These are phyloP conservation scores for Chrysanthemum lavandulifolium DNA, from an alignment of 129 eudicot species.

Conservation along the genomic window DNA sequence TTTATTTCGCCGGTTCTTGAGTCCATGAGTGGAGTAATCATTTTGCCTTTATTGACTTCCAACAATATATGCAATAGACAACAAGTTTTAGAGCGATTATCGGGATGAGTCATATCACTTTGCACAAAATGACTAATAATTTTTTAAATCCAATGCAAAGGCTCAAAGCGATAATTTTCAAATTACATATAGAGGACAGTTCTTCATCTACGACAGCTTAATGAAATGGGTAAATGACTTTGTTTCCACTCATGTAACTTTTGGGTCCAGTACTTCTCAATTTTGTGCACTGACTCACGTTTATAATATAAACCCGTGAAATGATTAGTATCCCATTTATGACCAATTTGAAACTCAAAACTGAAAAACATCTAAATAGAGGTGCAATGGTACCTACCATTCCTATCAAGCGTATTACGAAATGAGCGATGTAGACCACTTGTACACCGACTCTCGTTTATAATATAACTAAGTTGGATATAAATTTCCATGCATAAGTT, in stretches of 20 bases:
- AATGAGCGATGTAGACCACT: neutral
- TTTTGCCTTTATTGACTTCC: neutral
- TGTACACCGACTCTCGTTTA: neutral
- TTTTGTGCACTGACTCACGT: too few species aligned
- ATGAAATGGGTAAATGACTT: conserved; percentile 1
- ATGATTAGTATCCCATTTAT: neutral
- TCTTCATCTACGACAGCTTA: neutral
- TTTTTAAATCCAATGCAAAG: conserved; percentile 17
- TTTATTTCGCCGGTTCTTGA: neutral
- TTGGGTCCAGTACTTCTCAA: conserved; percentile 25
- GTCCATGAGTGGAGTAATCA: neutral
- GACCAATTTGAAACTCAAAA: neutral
- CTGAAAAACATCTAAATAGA: neutral
- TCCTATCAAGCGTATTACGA: neutral
- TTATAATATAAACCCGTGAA: neutral
- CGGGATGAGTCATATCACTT: conserved; percentile 6
- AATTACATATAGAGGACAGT: neutral
- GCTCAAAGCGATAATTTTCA: neutral
- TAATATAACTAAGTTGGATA: too few species aligned
- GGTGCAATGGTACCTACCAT: conserved; percentile 13
- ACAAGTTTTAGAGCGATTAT: neutral
- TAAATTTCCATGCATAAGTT: neutral
- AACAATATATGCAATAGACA: neutral
- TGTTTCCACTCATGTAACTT: conserved; percentile 20
- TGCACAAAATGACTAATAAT: conserved; percentile 2